phyloP scores from a whole-genome alignment of 2,329 filamentous ascomycete genomes.

The Venturia asperata region DNA sequence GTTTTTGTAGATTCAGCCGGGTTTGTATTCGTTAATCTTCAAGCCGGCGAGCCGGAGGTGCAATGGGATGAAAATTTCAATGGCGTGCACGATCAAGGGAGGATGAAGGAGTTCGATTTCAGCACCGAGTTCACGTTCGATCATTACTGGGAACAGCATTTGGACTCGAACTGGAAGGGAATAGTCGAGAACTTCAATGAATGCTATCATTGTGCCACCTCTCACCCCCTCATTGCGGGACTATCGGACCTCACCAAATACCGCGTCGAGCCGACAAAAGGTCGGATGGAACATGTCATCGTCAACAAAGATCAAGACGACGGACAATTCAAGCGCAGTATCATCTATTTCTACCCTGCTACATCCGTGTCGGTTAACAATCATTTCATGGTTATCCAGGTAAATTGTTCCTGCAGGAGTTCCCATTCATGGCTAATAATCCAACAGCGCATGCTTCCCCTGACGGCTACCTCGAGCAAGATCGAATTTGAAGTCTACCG shows the following conservation, averaged over 20 bases:
- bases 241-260: conserved; percentile 53
- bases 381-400: conserved; percentile 47
- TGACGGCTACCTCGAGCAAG: conserved; percentile 41
- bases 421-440: conserved; percentile 24
- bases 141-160: conserved; percentile 51
- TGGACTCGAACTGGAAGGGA: conserved; percentile 55
- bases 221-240: conserved; percentile 51
- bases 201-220: conserved; percentile 56
- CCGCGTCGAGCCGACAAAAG: conserved; percentile 28
- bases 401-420: neutral
- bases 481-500: conserved; percentile 60
- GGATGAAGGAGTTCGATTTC: conserved; percentile 16
- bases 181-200: conserved; percentile 60
- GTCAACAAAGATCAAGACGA: conserved; percentile 27
- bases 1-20: conserved; percentile 47
- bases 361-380: conserved; percentile 26
- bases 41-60: conserved; percentile 42
- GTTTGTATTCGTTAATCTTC: conserved; percentile 55
- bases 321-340: conserved; percentile 26
- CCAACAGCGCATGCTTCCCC: conserved; percentile 56
- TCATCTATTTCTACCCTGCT: conserved; percentile 30
- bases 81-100: conserved; percentile 34
- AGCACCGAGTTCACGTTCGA: conserved; percentile 47
- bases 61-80: conserved; percentile 48
- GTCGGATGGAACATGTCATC: conserved; percentile 30